Conservation (phyloP, 2,329 filamentous ascomycete genomes). For the Beauveria pseudobassiana region DNA sequence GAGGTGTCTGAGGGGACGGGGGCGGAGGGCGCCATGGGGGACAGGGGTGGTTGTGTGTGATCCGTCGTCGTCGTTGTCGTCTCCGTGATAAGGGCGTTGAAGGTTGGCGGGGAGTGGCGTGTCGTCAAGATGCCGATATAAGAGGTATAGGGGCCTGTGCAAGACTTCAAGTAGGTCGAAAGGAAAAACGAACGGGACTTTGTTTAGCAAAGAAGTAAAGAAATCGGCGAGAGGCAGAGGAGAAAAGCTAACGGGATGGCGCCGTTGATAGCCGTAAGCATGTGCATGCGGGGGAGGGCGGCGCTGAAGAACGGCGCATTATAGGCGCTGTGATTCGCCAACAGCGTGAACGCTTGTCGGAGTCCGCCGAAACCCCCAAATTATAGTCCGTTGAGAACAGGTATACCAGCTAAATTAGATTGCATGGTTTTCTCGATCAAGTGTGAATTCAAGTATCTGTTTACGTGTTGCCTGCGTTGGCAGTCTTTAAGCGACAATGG, state of each 20-base stretch:
- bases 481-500: too few relatives aligned
- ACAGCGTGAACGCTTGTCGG: neutral
- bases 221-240: neutral
- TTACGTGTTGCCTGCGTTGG: too few relatives aligned
- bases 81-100: neutral
- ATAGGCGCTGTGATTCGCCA: neutral
- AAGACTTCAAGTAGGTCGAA: too few relatives aligned
- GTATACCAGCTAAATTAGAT: too few relatives aligned
- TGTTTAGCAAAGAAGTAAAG: neutral
- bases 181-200: too few relatives aligned
- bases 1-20: neutral
- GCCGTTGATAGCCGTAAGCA: conserved; percentile 1
- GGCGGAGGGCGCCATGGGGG: neutral
- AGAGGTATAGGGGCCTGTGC: too few relatives aligned
- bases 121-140: too few relatives aligned
- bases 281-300: conserved; percentile 8
- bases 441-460: too few relatives aligned
- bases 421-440: too few relatives aligned
- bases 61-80: neutral
- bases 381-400: neutral
- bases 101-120: neutral
- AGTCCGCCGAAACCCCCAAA: neutral
- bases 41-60: neutral
- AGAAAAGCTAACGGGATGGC: neutral
- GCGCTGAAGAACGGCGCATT: neutral